Percentiles rank a stretch among this genome's conserved stretches.
These are phyloP conservation scores for Kregervanrija delftensis DNA, from an alignment of 805 yeast genomes.

Conservation along the genomic window DNA sequence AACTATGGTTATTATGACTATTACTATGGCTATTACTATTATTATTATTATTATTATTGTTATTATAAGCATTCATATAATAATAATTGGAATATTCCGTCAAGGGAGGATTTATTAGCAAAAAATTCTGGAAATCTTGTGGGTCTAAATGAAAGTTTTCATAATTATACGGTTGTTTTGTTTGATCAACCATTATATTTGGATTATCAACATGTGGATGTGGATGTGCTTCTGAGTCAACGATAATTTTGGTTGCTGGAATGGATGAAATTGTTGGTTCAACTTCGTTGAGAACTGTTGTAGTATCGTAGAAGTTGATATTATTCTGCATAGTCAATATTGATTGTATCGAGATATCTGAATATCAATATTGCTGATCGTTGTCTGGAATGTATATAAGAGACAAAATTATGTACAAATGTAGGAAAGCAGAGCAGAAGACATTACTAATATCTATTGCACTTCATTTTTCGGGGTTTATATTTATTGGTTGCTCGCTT, in stretches of 20 bases:
- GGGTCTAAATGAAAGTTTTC: slow-evolving; percentile 29
- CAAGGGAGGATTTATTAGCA: slow-evolving; percentile 30
- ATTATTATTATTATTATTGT: neutral
- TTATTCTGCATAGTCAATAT: too few relatives aligned
- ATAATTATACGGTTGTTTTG: neutral
- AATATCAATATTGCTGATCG: too few relatives aligned
- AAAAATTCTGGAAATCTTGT: slow-evolving; percentile 29
- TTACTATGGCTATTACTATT: neutral
- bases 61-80: slow-evolving; percentile 5
- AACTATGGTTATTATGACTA: neutral
- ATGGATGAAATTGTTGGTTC: too few relatives aligned
- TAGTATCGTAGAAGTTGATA: too few relatives aligned
- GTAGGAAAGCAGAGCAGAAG: too few relatives aligned
- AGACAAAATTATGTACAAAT: too few relatives aligned
- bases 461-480: too few relatives aligned
- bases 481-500: too few relatives aligned
- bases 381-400: too few relatives aligned
- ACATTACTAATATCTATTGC: too few relatives aligned
- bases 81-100: slow-evolving; percentile 24
- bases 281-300: too few relatives aligned
- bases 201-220: neutral
- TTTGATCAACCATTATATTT: neutral
- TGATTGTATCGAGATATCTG: too few relatives aligned
- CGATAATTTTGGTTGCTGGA: neutral
- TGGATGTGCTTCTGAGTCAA: neutral